phyloP scores from a whole-genome alignment of 2,329 filamentous ascomycete species.

The Chrysoporthe austroafricana region DNA sequence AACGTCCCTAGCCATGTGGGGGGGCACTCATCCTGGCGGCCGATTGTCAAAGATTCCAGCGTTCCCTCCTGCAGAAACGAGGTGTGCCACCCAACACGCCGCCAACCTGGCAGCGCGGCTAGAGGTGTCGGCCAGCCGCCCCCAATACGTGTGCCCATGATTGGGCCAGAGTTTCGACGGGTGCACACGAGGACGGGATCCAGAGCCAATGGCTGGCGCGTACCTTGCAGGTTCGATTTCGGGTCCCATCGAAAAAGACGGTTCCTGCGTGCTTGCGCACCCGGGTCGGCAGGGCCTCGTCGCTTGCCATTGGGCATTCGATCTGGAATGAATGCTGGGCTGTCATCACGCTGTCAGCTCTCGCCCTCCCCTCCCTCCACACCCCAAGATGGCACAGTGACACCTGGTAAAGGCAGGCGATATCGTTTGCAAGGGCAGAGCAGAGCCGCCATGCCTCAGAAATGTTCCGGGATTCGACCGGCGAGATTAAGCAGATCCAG shows the following conservation, averaged over 20 bases:
- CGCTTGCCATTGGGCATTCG: too few species aligned
- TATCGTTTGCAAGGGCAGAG: background rate
- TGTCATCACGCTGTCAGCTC: background rate
- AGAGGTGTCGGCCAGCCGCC: background rate
- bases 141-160: background rate
- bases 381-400: background rate
- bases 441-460: background rate
- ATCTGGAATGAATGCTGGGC: background rate
- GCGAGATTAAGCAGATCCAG: background rate
- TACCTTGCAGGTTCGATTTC: constrained; percentile 15
- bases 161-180: background rate
- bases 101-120: background rate
- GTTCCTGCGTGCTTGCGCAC: too few species aligned
- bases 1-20: background rate
- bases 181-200: background rate
- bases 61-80: constrained; percentile 1
- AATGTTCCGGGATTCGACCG: background rate
- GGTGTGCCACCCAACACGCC: background rate
- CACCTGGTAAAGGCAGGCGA: background rate
- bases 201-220: background rate
- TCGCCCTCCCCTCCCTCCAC: background rate
- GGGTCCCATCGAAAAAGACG: too few species aligned
- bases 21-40: background rate
- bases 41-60: background rate
- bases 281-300: too few species aligned